These are phyloP conservation scores for Syzygium grande DNA, from an alignment of 345 rosid genomes.

Conservation along the genomic window DNA sequence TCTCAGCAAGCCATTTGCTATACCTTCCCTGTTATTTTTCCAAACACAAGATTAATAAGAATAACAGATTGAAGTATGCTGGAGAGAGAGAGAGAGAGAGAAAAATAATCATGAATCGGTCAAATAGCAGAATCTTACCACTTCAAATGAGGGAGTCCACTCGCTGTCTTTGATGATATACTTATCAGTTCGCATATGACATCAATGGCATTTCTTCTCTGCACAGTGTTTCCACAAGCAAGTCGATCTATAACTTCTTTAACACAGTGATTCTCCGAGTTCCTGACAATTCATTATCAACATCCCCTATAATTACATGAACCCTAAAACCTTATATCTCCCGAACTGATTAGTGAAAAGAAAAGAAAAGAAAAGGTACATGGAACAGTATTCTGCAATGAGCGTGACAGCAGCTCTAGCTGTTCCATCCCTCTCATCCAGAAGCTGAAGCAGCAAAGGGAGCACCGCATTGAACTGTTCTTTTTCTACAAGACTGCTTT, in stretches of 20 bases:
- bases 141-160: constrained; percentile 33
- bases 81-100: neutral
- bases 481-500: constrained; percentile 26
- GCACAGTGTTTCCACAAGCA: constrained; percentile 48
- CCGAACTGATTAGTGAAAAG: neutral
- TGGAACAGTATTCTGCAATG: constrained; percentile 67
- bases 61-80: neutral
- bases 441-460: constrained; percentile 59
- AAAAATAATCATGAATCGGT: constrained; percentile 6
- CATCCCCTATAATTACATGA: constrained; percentile 15
- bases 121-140: constrained; percentile 32
- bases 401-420: constrained; percentile 68
- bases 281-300: constrained; percentile 37
- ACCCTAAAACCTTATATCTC: neutral
- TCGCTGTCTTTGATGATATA: constrained; percentile 28
- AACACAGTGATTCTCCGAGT: constrained; percentile 42
- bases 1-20: constrained; percentile 47
- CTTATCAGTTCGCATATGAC: constrained; percentile 54
- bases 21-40: constrained; percentile 50
- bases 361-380: constrained; percentile 32
- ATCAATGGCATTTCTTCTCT: constrained; percentile 72
- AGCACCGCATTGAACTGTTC: constrained; percentile 47
- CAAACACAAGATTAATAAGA: constrained; percentile 2
- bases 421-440: constrained; percentile 80
- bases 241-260: constrained; percentile 62